Conservation (phyloP, 1,284 basidiomycete species). For the Papiliotrema fonsecae region DNA sequence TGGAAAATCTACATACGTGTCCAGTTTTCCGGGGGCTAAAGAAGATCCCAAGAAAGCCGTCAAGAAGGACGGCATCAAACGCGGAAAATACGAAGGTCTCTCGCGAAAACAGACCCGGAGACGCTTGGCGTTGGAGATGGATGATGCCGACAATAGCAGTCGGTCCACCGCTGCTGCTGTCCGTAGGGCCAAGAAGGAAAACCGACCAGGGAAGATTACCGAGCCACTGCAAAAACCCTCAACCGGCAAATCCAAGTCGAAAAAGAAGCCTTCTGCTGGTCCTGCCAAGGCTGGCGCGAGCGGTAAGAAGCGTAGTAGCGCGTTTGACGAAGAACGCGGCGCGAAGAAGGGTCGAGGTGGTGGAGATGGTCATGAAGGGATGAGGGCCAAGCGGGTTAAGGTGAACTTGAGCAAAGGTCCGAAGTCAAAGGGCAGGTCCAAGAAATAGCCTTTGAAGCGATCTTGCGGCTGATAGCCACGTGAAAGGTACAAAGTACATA, state of each 20-base stretch:
- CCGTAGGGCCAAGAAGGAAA: conserved; percentile 75
- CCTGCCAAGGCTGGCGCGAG: conserved; percentile 2
- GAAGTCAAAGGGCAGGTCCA: conserved; percentile 26
- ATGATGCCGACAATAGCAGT: conserved; percentile 56
- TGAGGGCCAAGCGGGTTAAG: conserved; percentile 40
- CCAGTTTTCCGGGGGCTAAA: conserved; percentile 50
- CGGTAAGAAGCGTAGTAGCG: conserved; percentile 16
- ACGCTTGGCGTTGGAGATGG: conserved; percentile 77
- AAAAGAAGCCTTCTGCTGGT: conserved; percentile 5
- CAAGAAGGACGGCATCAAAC: conserved; percentile 52
- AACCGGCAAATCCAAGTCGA: conserved; percentile 9
- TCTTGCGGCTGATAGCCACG: not conserved
- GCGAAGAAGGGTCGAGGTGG: not conserved
- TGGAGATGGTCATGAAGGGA: conserved; percentile 31
- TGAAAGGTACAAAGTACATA: not conserved
- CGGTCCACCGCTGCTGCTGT: conserved; percentile 66
- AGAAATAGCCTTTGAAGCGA: conserved; percentile 16
- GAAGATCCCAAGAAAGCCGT: conserved; percentile 16
- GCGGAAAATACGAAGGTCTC: conserved; percentile 76
- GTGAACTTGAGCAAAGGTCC: conserved; percentile 39
- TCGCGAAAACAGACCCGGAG: conserved; percentile 76
- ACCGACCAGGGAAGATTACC: conserved; percentile 56
- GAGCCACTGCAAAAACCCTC: conserved; percentile 24
- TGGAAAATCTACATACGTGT: conserved; percentile 69
- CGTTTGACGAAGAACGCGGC: conserved; percentile 29